Evolutionary conservation across 768 basidiomycete species (phyloP).

Genomic region (Mycena metata): DNA sequence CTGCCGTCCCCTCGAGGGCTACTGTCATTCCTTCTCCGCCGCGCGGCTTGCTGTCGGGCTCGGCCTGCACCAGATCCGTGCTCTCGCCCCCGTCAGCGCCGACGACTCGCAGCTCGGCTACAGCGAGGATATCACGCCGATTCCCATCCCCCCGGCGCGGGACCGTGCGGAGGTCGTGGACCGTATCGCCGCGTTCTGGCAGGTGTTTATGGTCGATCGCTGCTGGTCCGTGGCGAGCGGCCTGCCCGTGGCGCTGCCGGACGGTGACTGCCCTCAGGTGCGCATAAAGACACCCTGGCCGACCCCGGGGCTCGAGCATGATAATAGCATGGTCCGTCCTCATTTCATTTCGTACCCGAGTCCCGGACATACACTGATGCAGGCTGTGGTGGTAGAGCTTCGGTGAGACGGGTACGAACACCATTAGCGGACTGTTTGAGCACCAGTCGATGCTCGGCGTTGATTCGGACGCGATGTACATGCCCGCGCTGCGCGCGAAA

Average conservation of each 20-base stretch:
- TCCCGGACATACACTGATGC: not conserved
- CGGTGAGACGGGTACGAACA: slow-evolving; percentile 23
- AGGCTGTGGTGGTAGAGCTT: not conserved
- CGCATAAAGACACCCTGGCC: slow-evolving; percentile 70
- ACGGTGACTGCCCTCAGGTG: slow-evolving; percentile 61
- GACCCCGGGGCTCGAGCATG: slow-evolving; percentile 44
- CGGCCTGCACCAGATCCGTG: slow-evolving; percentile 68
- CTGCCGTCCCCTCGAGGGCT: slow-evolving; percentile 68
- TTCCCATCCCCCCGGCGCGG: slow-evolving; percentile 49
- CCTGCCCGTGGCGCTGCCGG: slow-evolving; percentile 65
- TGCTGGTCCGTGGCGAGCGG: slow-evolving; percentile 71
- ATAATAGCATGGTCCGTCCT: slow-evolving; percentile 33
- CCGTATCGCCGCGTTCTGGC: slow-evolving; percentile 70
- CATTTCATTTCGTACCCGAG: slow-evolving; percentile 4
- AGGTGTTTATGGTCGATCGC: slow-evolving; percentile 72
- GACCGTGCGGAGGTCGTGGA: slow-evolving; percentile 61
- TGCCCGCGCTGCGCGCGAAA: slow-evolving; percentile 62
- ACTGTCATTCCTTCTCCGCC: slow-evolving; percentile 71
- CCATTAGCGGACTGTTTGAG: slow-evolving; percentile 35
- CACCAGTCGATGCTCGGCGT: slow-evolving; percentile 37
- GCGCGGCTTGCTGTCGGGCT: slow-evolving; percentile 72
- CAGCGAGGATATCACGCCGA: slow-evolving; percentile 40
- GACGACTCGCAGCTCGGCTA: slow-evolving; percentile 35
- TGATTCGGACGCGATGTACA: slow-evolving; percentile 43
- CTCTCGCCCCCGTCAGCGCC: slow-evolving; percentile 40